Conservation (phyloP, 768 basidiomycete genomes). For the Termitomyces sp. region DNA sequence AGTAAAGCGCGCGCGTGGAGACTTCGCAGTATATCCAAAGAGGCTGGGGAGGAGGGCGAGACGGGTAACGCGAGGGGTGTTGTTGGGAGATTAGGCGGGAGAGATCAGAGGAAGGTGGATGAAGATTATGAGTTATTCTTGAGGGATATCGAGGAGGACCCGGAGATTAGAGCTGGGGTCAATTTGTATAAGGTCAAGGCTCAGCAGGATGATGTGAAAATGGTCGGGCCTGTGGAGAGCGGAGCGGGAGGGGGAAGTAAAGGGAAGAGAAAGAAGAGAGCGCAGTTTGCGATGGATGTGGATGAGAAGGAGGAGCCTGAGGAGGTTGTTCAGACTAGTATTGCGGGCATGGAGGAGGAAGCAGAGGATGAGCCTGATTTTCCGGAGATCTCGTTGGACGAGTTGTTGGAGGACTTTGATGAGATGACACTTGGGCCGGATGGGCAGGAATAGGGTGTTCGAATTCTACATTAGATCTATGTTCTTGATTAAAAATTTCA, state of each 20-base stretch:
- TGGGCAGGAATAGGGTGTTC: conserved; percentile 11
- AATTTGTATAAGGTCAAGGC: conserved; percentile 74
- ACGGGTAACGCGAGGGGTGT: conserved; percentile 75
- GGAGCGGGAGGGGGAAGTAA: neutral
- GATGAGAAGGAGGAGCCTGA: conserved; percentile 38
- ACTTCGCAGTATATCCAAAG: conserved; percentile 89
- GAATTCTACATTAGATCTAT: neutral
- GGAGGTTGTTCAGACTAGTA: conserved; percentile 16
- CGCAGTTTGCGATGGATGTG: conserved; percentile 66
- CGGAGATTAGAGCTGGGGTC: conserved; percentile 81
- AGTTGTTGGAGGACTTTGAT: conserved; percentile 89
- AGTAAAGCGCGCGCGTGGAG: conserved; percentile 81
- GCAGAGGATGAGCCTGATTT: conserved; percentile 79
- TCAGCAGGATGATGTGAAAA: conserved; percentile 36
- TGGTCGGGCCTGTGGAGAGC: conserved; percentile 39
- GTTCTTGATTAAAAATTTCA: neutral
- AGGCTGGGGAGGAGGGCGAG: conserved; percentile 84
- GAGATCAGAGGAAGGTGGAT: conserved; percentile 90
- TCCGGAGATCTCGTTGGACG: conserved; percentile 81
- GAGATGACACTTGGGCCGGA: conserved; percentile 74
- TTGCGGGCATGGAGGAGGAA: conserved; percentile 33
- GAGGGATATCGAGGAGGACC: conserved; percentile 91
- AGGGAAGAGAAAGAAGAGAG: conserved; percentile 36
- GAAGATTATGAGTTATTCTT: conserved; percentile 97
- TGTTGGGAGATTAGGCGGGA: conserved; percentile 86